Conservation (phyloP, 1,284 basidiomycete genomes). For the Cryptococcus floricola region DNA sequence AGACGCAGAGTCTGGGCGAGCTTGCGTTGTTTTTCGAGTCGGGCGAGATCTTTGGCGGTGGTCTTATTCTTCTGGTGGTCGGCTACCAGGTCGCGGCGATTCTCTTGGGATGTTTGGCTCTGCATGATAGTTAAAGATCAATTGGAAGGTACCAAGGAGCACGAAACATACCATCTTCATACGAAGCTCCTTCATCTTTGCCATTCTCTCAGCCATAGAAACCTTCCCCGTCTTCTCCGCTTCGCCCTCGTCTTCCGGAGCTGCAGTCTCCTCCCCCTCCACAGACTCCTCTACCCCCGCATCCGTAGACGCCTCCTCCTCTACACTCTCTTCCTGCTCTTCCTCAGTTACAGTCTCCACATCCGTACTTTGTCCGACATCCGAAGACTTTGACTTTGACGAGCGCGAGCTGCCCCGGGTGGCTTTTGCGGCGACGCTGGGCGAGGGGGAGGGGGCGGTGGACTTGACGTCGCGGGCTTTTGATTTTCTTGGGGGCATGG, state of each 20-base stretch:
- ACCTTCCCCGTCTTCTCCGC: conserved; percentile 1
- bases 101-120: conserved; percentile 72
- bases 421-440: conserved; percentile 1
- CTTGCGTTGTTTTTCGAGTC: conserved; percentile 79
- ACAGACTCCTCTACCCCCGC: neutral
- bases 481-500: conserved; percentile 14
- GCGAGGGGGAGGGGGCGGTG: conserved; percentile 18
- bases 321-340: neutral
- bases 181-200: conserved; percentile 19
- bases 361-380: neutral
- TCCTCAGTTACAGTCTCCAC: neutral
- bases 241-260: neutral
- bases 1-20: conserved; percentile 80
- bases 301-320: neutral
- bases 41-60: conserved; percentile 68
- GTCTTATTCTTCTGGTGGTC: conserved; percentile 73
- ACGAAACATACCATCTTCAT: conserved; percentile 17
- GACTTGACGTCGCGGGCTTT: conserved; percentile 13
- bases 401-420: neutral
- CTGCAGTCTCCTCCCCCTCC: neutral
- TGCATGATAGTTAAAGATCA: conserved; percentile 40
- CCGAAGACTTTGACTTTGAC: neutral
- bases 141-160: neutral
- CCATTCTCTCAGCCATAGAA: conserved; percentile 11
- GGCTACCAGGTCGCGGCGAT: conserved; percentile 74